Percentiles rank a stretch among this genome's conserved stretches.
phyloP scores from a whole-genome alignment of 345 rosid species.

The Syzygium aqueum region DNA sequence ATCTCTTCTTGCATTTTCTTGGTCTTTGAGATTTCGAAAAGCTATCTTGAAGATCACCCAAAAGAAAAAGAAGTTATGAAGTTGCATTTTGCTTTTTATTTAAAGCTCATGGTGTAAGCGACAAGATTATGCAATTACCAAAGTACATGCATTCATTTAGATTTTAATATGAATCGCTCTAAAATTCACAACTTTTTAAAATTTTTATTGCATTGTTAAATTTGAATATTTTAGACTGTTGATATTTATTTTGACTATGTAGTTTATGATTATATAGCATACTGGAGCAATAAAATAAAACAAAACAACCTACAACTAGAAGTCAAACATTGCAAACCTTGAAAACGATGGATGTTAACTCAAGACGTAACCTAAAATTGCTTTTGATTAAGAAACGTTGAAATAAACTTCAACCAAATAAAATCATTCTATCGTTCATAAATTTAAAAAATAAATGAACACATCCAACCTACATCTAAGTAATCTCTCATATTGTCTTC shows the following conservation, averaged over 20 bases:
- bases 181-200: neutral
- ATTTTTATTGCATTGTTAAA: neutral
- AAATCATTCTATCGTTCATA: neutral
- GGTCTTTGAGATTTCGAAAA: too few relatives aligned
- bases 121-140: neutral
- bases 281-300: neutral
- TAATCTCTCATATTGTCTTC: neutral
- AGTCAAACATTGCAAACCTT: neutral
- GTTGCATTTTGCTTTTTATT: neutral
- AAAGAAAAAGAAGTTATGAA: neutral
- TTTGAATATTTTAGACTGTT: neutral
- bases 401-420: neutral
- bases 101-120: neutral
- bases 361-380: neutral
- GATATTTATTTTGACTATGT: neutral
- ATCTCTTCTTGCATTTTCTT: neutral
- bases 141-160: neutral
- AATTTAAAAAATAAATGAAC: neutral
- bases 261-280: neutral
- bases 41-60: too few relatives aligned
- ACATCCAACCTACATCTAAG: neutral
- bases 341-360: neutral
- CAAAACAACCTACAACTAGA: neutral
- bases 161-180: neutral
- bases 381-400: neutral